Conservation (phyloP, 352 stramenopile species). For the Phytophthora capsici region DNA sequence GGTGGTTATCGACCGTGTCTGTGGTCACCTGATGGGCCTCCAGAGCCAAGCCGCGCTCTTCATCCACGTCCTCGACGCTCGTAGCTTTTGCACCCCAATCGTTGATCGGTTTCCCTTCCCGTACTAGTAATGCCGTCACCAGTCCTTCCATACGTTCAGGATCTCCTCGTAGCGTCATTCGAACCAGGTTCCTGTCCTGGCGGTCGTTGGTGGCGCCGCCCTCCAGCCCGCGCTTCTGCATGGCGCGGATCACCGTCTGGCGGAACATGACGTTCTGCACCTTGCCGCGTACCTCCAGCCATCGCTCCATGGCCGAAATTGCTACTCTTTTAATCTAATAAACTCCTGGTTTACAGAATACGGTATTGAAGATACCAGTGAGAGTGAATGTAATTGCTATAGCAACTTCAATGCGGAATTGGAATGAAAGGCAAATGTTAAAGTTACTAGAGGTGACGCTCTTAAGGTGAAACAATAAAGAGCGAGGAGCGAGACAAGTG, state of each 20-base stretch:
- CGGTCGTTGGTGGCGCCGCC: slow-evolving; percentile 77
- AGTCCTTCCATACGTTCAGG: slow-evolving; percentile 50
- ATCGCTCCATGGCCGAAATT: slow-evolving; percentile 47
- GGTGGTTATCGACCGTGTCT: slow-evolving; percentile 59
- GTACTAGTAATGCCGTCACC: slow-evolving; percentile 50
- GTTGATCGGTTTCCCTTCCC: slow-evolving; percentile 60
- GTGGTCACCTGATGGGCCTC: slow-evolving; percentile 77
- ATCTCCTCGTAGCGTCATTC: slow-evolving; percentile 64
- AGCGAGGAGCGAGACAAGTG: slow-evolving; percentile 26
- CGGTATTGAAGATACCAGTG: slow-evolving; percentile 11
- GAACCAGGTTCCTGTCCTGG: slow-evolving; percentile 60
- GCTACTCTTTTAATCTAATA: no score
- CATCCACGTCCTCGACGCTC: slow-evolving; percentile 54
- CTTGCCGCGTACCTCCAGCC: slow-evolving; percentile 68
- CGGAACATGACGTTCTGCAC: slow-evolving; percentile 89
- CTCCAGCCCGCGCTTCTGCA: slow-evolving; percentile 64
- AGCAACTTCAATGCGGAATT: slow-evolving; percentile 4
- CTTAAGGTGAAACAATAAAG: slow-evolving; percentile 32
- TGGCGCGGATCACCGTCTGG: slow-evolving; percentile 79
- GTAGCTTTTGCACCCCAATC: slow-evolving; percentile 66
- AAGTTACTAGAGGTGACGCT: slow-evolving; percentile 32
- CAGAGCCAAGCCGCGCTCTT: slow-evolving; percentile 37
- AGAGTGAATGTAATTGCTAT: neutral
- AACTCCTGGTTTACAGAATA: no score
- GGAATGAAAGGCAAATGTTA: slow-evolving; percentile 39